Percentiles rank a stretch among this genome's conserved stretches.
phyloP scores from a whole-genome alignment of 2,329 filamentous ascomycete species.

The Xylariomycetidae sp. region DNA sequence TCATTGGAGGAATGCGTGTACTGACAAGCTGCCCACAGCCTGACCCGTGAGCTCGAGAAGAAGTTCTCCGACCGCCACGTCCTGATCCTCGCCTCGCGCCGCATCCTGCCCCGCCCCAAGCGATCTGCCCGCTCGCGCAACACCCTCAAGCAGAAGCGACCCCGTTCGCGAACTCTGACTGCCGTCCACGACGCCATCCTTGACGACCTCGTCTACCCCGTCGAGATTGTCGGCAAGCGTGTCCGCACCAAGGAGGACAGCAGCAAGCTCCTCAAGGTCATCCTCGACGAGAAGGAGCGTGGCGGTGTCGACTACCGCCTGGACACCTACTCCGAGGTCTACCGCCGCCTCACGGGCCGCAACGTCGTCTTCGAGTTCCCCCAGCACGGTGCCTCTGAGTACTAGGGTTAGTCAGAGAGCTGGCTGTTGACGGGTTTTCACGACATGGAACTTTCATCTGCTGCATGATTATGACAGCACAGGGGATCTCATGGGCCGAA shows the following conservation, averaged over 20 bases:
- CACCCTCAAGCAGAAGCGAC: constrained; percentile 97
- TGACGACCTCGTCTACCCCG: constrained; percentile 95
- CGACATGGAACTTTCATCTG: constrained; percentile 17
- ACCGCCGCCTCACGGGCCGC: constrained; percentile 95
- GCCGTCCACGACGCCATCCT: constrained; percentile 99
- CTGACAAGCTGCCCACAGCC: constrained; percentile 49
- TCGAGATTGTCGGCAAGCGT: constrained; percentile 99
- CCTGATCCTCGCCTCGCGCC: constrained; percentile 96
- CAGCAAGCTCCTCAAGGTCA: constrained; percentile 96
- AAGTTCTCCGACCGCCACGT: constrained; percentile 99
- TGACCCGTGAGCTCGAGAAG: constrained; percentile 99
- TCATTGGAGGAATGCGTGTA: constrained; percentile 3
- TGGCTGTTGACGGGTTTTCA: constrained; percentile 3
- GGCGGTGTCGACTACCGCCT: constrained; percentile 99
- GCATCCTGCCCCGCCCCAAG: constrained; percentile 98
- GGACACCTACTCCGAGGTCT: constrained; percentile 99
- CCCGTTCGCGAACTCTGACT: constrained; percentile 93
- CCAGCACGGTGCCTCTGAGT: constrained; percentile 70
- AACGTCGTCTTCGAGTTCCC: constrained; percentile 98
- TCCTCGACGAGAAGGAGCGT: constrained; percentile 99
- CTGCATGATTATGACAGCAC: constrained; percentile 22
- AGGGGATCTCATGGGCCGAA: constrained; percentile 25
- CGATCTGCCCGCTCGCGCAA: constrained; percentile 94
- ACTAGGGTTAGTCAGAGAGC: constrained; percentile 53
- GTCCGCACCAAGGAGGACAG: constrained; percentile 98